phyloP scores from a whole-genome alignment of 352 stramenopile species.

The Phytopythium vexans region DNA sequence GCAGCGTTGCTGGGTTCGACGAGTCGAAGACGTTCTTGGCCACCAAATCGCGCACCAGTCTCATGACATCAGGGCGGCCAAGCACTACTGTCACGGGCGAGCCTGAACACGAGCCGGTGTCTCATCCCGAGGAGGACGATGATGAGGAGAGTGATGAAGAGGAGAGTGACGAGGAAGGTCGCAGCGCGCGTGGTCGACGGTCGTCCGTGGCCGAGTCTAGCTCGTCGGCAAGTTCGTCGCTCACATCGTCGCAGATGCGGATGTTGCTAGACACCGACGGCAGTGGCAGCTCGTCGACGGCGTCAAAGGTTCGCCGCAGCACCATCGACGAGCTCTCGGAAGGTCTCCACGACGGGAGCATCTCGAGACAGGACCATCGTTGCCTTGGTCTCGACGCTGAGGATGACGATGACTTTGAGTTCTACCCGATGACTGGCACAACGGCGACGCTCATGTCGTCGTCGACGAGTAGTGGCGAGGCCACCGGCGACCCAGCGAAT shows the following conservation, averaged over 20 bases:
- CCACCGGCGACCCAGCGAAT: no score
- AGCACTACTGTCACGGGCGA: not conserved
- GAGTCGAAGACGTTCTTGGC: constrained; percentile 17
- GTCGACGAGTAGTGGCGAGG: constrained; percentile 7
- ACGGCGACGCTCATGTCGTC: constrained; percentile 5
- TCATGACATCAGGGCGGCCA: not conserved
- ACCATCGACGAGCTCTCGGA: constrained; percentile 5
- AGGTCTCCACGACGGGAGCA: not conserved
- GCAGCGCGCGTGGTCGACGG: not conserved
- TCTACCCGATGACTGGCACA: constrained; percentile 25
- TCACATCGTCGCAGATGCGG: constrained; percentile 32
- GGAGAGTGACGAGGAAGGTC: not conserved
- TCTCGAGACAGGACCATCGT: not conserved
- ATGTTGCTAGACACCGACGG: constrained; percentile 23
- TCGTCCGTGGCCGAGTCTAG: constrained; percentile 8
- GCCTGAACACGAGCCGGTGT: not conserved
- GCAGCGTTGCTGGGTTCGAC: constrained; percentile 29
- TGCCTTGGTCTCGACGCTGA: constrained; percentile 12
- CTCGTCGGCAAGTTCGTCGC: constrained; percentile 17
- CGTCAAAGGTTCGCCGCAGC: not conserved
- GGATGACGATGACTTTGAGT: constrained; percentile 36
- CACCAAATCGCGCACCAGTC: not conserved
- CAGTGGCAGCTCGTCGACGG: constrained; percentile 8
- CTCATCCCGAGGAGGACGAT: not conserved
- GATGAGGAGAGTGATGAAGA: not conserved